Conservation (phyloP, 192 early-diverging fungal genomes). For the Borealophlyctis nickersoniae region DNA sequence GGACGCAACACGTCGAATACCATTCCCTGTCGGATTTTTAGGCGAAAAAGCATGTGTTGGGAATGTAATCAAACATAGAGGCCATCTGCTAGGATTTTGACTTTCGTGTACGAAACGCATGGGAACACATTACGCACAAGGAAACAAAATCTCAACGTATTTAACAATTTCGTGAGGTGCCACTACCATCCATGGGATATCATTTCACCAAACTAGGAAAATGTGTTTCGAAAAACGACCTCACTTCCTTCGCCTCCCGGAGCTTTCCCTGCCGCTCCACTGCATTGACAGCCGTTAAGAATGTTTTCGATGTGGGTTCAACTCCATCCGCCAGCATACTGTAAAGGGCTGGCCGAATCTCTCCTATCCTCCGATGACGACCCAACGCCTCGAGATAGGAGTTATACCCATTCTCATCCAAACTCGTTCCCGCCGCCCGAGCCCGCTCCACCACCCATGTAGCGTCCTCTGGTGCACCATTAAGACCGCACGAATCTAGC, state of each 20-base stretch:
- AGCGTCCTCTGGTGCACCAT: constrained; percentile 5
- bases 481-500: constrained; percentile 1
- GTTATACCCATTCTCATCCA: constrained; percentile 8
- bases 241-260: not conserved
- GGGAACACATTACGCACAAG: too few relatives aligned
- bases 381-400: constrained; percentile 10
- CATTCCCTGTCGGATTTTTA: too few relatives aligned
- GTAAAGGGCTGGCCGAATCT: not conserved
- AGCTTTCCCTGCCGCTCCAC: not conserved
- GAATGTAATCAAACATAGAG: too few relatives aligned
- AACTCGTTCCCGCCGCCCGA: too few relatives aligned
- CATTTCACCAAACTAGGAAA: too few relatives aligned
- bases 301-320: constrained; percentile 8
- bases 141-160: too few relatives aligned
- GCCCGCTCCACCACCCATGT: not conserved
- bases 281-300: not conserved
- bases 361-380: not conserved
- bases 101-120: too few relatives aligned
- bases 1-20: too few relatives aligned
- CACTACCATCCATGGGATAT: too few relatives aligned
- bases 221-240: not conserved
- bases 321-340: constrained; percentile 1
- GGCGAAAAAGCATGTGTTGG: too few relatives aligned
- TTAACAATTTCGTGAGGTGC: too few relatives aligned
- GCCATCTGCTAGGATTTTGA: too few relatives aligned